A percentile compares a stretch with the other conserved stretches of the same genome.
phyloP scores from a whole-genome alignment of 805 yeast genomes.

The Metschnikowia lachancei region DNA sequence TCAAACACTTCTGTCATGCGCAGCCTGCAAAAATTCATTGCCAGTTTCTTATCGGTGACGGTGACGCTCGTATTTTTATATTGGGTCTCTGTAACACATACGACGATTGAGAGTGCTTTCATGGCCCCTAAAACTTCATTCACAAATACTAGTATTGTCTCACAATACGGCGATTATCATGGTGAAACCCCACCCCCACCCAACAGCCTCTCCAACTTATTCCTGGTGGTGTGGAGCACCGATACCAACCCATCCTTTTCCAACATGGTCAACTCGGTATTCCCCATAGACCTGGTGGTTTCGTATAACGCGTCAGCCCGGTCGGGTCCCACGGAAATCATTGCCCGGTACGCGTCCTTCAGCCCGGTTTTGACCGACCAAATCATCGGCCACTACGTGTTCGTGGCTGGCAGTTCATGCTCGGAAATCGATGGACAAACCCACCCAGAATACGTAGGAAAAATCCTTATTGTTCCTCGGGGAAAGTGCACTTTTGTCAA shows the following conservation, averaged over 20 bases:
- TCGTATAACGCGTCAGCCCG: conserved; percentile 26
- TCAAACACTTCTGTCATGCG: too few relatives aligned
- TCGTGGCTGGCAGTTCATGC: conserved; percentile 34
- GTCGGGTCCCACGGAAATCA: conserved; percentile 18
- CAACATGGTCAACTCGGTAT: conserved; percentile 36
- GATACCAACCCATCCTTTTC: conserved; percentile 15
- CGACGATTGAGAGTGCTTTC: neutral
- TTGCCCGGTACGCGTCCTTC: conserved; percentile 43
- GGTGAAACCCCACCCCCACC: too few relatives aligned
- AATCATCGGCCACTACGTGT: conserved; percentile 25
- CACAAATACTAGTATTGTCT: too few relatives aligned
- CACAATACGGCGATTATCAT: too few relatives aligned
- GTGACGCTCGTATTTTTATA: neutral
- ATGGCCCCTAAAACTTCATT: too few relatives aligned
- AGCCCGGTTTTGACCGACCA: conserved; percentile 32
- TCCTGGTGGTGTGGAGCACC: neutral
- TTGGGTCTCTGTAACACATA: neutral
- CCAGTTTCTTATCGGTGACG: neutral
- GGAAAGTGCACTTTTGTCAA: conserved; percentile 57
- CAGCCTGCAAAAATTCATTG: neutral
- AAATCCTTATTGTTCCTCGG: conserved; percentile 28
- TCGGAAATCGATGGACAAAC: conserved; percentile 12
- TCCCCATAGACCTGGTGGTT: conserved; percentile 41
- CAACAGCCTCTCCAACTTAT: neutral
- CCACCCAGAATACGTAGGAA: conserved; percentile 21